Base-by-base conservation (phyloP, 2,329 filamentous ascomycete genomes). In the Fusarium siculi region DNA sequence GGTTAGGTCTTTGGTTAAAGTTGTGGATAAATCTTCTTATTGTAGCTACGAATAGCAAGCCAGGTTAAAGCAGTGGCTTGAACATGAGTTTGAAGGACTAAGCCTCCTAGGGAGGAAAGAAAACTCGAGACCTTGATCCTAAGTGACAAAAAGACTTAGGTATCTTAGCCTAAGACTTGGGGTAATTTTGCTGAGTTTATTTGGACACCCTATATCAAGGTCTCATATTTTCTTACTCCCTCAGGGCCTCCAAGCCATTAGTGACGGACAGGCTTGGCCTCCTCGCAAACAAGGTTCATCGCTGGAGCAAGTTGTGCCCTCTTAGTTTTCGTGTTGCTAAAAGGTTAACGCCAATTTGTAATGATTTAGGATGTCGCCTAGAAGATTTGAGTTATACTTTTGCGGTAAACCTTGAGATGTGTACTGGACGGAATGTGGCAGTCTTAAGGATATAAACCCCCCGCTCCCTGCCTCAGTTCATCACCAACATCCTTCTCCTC, bases 321-420 rank as follows among this genome's bases (percentile, higher is more conserved):
- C 11, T 25, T 9, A 14, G 18, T 4, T 19, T 21, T 9, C 23
- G 23, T 11, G 4, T 5, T 14, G 30, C 30, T 30, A 30, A 30
- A 30, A 30, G 9, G 30, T 11, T 11, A 11, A 30, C 30, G 30
- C 30, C 30, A 11, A 30, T 30, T 12, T 8, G 4, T 7, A 21
- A n/a, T 3, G 3, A 30, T 9, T 9, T 2, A 1, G 11, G 7
- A n/a, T 21, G 4, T n/a, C 3, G 10, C 3, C 12, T 10, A 4
- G 15, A 9, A 25, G 23, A 25, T 25, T 32, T 30, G 0, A n/a
- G 10, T 32, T n/a, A 4, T n/a, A 21, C 15, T 49, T 49, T 46
- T 10, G 3, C 8, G 5, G 4, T 16, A 2, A 11, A 32, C 10
- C 15, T n/a, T 11, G 6, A 18, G 16, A 14, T 4, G 1, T 3